These are phyloP conservation scores for Zoysia matrella DNA, from an alignment of 202 grass and related monocot genomes.

Conservation along the genomic window DNA sequence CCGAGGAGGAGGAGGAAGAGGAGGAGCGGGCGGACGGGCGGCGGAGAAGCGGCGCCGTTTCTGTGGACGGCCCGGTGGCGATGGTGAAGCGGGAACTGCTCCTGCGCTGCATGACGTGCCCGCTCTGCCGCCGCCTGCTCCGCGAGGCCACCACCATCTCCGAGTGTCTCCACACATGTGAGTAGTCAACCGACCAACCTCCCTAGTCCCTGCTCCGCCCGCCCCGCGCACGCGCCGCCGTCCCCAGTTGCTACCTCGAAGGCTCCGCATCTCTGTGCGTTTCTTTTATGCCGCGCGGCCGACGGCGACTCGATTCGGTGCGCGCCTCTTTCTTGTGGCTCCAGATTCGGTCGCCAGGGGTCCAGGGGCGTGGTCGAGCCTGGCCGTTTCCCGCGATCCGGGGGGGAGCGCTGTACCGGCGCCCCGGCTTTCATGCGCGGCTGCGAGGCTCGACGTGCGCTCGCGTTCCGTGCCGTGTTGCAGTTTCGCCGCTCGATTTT, in stretches of 20 bases:
- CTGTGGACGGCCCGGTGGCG: slow-evolving; percentile 47
- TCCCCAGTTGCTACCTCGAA: slow-evolving; percentile 5
- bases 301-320: slow-evolving; percentile 26
- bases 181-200: not conserved
- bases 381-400: slow-evolving; percentile 34
- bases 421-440: slow-evolving; percentile 24
- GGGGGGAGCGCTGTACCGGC: slow-evolving; percentile 1
- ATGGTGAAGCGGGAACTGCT: slow-evolving; percentile 66
- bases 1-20: not conserved
- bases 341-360: slow-evolving; percentile 41
- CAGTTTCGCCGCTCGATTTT: slow-evolving; percentile 23
- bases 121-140: slow-evolving; percentile 65
- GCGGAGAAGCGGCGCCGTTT: not conserved
- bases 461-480: slow-evolving; percentile 1
- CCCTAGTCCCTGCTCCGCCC: not conserved
- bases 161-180: slow-evolving; percentile 89
- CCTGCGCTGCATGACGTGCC: slow-evolving; percentile 66
- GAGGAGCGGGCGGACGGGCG: not conserved
- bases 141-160: slow-evolving; percentile 82
- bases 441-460: slow-evolving; percentile 44
- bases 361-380: slow-evolving; percentile 30
- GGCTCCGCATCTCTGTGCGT: not conserved
- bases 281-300: not conserved
- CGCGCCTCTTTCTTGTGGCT: not conserved
- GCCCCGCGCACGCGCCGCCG: not conserved